A percentile compares a stretch with the other conserved stretches of the same genome.
phyloP scores from a whole-genome alignment of 2,329 filamentous ascomycete species.

The Aspergillus fructus region DNA sequence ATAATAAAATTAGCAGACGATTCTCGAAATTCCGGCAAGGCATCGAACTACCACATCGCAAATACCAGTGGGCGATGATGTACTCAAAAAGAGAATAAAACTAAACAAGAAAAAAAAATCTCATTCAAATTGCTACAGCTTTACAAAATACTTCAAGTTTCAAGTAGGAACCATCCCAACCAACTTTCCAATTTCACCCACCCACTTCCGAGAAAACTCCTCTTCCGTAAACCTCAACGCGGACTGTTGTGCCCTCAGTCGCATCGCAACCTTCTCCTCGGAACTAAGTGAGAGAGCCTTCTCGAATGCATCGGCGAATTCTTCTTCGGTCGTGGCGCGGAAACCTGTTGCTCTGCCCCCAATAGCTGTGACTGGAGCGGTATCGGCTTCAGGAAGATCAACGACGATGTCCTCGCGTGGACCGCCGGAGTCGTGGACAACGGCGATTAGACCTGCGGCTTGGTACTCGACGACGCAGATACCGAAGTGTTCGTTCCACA shows the following conservation, averaged over 20 bases:
- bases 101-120: background rate
- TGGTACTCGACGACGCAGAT: constrained; percentile 99
- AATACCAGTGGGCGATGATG: too few species aligned
- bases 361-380: background rate
- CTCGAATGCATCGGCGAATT: constrained; percentile 80
- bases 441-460: constrained; percentile 85
- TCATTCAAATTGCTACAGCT: background rate
- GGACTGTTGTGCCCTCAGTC: constrained; percentile 72
- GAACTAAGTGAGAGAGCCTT: constrained; percentile 66
- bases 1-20: too few species aligned
- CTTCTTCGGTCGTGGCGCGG: constrained; percentile 72
- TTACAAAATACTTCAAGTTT: background rate
- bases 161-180: constrained; percentile 47
- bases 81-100: background rate
- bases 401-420: constrained; percentile 93
- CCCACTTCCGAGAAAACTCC: constrained; percentile 79
- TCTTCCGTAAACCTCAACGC: constrained; percentile 84
- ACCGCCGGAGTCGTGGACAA: constrained; percentile 90
- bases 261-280: constrained; percentile 69
- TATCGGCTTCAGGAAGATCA: constrained; percentile 47
- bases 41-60: too few species aligned
- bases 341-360: constrained; percentile 81
- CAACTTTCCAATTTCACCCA: constrained; percentile 70
- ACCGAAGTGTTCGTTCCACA: constrained; percentile 99
- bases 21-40: too few species aligned